phyloP scores from a whole-genome alignment of 1,284 basidiomycete genomes.

The Tilletiaria anomala region DNA sequence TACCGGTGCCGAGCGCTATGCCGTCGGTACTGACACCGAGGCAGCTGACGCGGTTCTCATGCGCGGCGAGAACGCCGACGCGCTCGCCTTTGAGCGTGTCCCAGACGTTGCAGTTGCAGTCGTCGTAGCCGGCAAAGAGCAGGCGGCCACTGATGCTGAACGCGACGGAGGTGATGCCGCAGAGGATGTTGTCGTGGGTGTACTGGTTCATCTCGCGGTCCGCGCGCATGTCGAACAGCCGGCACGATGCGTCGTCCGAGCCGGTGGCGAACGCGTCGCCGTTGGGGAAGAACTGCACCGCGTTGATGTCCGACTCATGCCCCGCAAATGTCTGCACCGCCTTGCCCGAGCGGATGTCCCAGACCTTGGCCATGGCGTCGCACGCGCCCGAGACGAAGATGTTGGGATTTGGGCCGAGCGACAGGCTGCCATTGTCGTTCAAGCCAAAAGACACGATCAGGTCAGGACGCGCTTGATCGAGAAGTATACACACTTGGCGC shows the following conservation, averaged over 20 bases:
- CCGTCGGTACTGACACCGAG: constrained; percentile 89
- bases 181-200: constrained; percentile 94
- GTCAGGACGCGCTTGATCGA: no score
- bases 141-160: constrained; percentile 95
- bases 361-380: constrained; percentile 92
- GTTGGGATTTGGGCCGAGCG: constrained; percentile 83
- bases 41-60: constrained; percentile 94
- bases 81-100: constrained; percentile 96
- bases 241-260: constrained; percentile 95
- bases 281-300: constrained; percentile 98
- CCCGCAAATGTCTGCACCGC: constrained; percentile 97
- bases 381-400: constrained; percentile 96
- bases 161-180: constrained; percentile 93
- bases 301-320: constrained; percentile 98
- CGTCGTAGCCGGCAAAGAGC: constrained; percentile 95
- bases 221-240: constrained; percentile 91
- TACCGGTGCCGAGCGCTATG: constrained; percentile 93
- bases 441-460: constrained; percentile 5
- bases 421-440: constrained; percentile 45
- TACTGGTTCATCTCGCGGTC: constrained; percentile 92
- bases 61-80: constrained; percentile 86
- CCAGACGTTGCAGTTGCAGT: constrained; percentile 99
- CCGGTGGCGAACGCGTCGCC: constrained; percentile 97
- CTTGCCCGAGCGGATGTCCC: constrained; percentile 93
- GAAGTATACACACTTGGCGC: no score